Percentiles rank a stretch among this genome's conserved stretches.
Evolutionary conservation across 106 monocot genomes (phyloP).

Genomic region (Dioscorea zingiberensis): DNA sequence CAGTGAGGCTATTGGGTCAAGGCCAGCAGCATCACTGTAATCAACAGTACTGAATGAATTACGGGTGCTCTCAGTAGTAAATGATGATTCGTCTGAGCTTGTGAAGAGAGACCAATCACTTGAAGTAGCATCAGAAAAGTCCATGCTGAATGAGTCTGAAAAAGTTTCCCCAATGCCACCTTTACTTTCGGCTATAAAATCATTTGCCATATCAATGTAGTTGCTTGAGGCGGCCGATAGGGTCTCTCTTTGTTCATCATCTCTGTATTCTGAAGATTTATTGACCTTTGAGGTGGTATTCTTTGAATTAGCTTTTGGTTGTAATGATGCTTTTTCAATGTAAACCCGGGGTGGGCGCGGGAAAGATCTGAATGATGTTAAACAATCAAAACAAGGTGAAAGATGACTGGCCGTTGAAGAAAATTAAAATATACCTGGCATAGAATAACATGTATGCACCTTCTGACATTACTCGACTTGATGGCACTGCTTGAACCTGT

Average conservation of each 20-base stretch:
- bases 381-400: not conserved
- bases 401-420: too few species aligned
- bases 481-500: conserved; percentile 75
- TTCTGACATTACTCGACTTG: conserved; percentile 91
- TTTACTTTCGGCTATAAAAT: conserved; percentile 12
- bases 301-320: conserved; percentile 12
- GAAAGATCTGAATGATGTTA: conserved; percentile 44
- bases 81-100: conserved; percentile 94
- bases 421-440: conserved; percentile 43
- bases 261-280: conserved; percentile 23
- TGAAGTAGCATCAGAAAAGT: conserved; percentile 82
- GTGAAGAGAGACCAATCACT: conserved; percentile 96
- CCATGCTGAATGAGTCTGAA: conserved; percentile 22
- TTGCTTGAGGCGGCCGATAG: not conserved
- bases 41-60: conserved; percentile 89
- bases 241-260: not conserved
- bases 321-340: conserved; percentile 16
- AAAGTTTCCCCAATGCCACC: conserved; percentile 1
- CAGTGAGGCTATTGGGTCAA: conserved; percentile 71
- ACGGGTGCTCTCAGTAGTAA: conserved; percentile 86
- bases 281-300: conserved; percentile 10
- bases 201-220: conserved; percentile 3
- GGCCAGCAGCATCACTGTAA: conserved; percentile 31
- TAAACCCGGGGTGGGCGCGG: conserved; percentile 72
- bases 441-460: conserved; percentile 98